phyloP scores from a whole-genome alignment of 495 filamentous ascomycete genomes.

The Penicillium lividum region DNA sequence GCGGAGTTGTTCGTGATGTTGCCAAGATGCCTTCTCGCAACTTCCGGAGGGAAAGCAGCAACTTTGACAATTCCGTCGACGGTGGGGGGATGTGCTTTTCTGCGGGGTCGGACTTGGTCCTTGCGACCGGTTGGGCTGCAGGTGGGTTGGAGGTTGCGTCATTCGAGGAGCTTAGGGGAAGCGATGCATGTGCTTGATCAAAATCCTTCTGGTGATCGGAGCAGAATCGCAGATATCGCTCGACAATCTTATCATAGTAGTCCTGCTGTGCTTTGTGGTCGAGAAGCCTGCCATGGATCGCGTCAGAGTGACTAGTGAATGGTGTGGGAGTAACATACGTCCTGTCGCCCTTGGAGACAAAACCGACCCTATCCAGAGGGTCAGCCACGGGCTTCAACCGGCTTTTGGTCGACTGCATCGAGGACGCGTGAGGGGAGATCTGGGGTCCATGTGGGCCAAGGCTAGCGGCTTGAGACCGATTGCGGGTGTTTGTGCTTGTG shows the following conservation, averaged over 20 bases:
- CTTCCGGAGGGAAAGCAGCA: conserved; percentile 80
- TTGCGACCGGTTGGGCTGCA: conserved; percentile 27
- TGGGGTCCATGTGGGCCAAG: conserved; percentile 6
- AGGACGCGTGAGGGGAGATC: conserved; percentile 6
- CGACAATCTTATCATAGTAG: conserved; percentile 83
- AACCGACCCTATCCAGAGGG: conserved; percentile 72
- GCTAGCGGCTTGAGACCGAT: too few species aligned
- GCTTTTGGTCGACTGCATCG: conserved; percentile 40
- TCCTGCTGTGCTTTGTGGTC: conserved; percentile 72
- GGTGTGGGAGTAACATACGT: conserved; percentile 47
- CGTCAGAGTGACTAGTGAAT: conserved; percentile 9
- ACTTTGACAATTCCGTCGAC: conserved; percentile 55
- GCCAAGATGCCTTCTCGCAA: conserved; percentile 77
- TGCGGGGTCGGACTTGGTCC: conserved; percentile 16
- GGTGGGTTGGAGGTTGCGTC: conserved; percentile 46
- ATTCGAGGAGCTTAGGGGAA: conserved; percentile 49
- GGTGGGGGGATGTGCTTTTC: conserved; percentile 34
- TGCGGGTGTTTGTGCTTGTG: too few species aligned
- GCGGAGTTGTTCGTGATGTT: conserved; percentile 64
- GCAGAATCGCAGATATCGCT: conserved; percentile 87
- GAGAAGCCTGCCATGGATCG: conserved; percentile 59
- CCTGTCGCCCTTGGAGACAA: conserved; percentile 86
- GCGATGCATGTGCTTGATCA: conserved; percentile 68
- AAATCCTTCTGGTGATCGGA: conserved; percentile 68
- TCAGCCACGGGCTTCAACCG: conserved; percentile 75